Percentiles rank a stretch among this genome's conserved stretches.
phyloP scores from a whole-genome alignment of 176 grass and related monocot genomes.

The Lolium perenne region DNA sequence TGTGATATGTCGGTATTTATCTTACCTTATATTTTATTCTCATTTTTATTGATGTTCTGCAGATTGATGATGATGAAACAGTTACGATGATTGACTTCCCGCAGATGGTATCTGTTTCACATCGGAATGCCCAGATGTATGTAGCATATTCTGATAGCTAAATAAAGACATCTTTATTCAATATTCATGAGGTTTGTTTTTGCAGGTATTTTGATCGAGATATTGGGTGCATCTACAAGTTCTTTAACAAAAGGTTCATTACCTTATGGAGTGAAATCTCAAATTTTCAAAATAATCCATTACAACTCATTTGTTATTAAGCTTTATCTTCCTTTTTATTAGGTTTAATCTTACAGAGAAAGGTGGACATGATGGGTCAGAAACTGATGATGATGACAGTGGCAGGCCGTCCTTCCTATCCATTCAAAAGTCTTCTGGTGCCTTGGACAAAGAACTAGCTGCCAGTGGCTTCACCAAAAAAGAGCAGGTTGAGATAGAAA shows the following conservation, averaged over 20 bases:
- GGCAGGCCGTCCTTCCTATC: slow-evolving; percentile 72
- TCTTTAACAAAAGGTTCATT: slow-evolving; percentile 89
- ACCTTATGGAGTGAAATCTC: slow-evolving; percentile 10
- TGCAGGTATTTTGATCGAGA: slow-evolving; percentile 97
- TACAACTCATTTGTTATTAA: slow-evolving; percentile 23
- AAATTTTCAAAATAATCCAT: background rate
- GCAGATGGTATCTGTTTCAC: slow-evolving; percentile 97
- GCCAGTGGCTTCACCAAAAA: slow-evolving; percentile 94
- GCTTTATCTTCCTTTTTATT: slow-evolving; percentile 31
- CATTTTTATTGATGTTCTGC: slow-evolving; percentile 25
- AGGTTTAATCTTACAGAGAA: slow-evolving; percentile 90
- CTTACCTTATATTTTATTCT: slow-evolving; percentile 12
- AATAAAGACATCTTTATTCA: background rate
- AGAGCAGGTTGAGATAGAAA: slow-evolving; percentile 86
- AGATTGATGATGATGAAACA: slow-evolving; percentile 92
- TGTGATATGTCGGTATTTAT: background rate
- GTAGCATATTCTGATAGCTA: slow-evolving; percentile 24
- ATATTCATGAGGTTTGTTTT: slow-evolving; percentile 27
- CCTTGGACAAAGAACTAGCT: slow-evolving; percentile 83
- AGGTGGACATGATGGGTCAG: slow-evolving; percentile 45
- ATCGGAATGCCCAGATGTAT: slow-evolving; percentile 96
- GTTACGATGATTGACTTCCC: slow-evolving; percentile 95
- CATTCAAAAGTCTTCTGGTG: slow-evolving; percentile 55
- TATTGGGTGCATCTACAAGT: slow-evolving; percentile 91
- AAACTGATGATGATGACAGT: slow-evolving; percentile 59